Evolutionary conservation across 768 basidiomycete genomes (phyloP).

Genomic region (Hebeloma cylindrosporum): DNA sequence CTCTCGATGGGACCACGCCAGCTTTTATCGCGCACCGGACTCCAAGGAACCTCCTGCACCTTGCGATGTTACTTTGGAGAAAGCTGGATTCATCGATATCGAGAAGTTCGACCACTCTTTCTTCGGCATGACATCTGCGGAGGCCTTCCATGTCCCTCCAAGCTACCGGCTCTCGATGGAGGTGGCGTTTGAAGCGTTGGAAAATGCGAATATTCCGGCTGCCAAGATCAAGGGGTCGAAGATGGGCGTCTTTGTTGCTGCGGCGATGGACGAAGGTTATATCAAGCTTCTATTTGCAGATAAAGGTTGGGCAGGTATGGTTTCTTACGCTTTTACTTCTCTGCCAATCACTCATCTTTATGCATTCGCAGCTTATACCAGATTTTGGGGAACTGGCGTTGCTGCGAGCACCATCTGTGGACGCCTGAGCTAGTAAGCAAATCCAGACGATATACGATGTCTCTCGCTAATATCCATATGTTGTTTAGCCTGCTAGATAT

Average conservation of each 20-base stretch:
- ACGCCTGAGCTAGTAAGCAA: conserved; percentile 37
- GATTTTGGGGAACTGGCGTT: conserved; percentile 34
- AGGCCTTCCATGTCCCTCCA: conserved; percentile 33
- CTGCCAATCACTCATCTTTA: not conserved
- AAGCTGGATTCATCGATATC: conserved; percentile 33
- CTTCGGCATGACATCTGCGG: conserved; percentile 35
- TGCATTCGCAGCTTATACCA: conserved; percentile 27
- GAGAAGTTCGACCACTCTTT: conserved; percentile 34
- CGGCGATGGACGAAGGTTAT: conserved; percentile 33
- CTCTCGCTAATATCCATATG: not conserved
- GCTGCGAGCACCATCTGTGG: conserved; percentile 35
- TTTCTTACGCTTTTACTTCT: not conserved
- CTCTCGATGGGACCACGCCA: conserved; percentile 37
- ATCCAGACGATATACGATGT: not conserved
- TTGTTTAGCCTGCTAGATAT: conserved; percentile 32
- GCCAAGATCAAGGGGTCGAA: conserved; percentile 33
- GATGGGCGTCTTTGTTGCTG: conserved; percentile 34
- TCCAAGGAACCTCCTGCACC: conserved; percentile 25
- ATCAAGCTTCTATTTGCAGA: conserved; percentile 29
- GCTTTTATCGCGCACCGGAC: conserved; percentile 28
- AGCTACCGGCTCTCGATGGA: conserved; percentile 33
- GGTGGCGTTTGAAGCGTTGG: conserved; percentile 35
- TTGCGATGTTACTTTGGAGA: conserved; percentile 32
- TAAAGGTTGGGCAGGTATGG: conserved; percentile 32
- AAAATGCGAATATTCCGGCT: conserved; percentile 35